phyloP scores from a whole-genome alignment of 2,329 filamentous ascomycete species.

The Penicillium nordicum region DNA sequence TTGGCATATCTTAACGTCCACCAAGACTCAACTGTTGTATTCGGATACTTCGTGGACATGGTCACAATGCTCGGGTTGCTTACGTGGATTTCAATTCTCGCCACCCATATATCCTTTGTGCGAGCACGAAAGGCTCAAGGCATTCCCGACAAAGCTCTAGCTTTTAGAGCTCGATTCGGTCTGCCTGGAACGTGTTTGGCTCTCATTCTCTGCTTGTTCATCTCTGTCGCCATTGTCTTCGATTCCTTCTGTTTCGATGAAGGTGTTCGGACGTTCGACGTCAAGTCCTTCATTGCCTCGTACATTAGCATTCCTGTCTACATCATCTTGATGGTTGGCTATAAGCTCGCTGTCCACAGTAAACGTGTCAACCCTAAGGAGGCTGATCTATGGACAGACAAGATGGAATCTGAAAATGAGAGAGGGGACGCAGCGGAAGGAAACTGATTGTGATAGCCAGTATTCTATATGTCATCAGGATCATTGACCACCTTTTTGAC shows the following conservation, averaged over 20 bases:
- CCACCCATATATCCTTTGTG: conserved; percentile 65
- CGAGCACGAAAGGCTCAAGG: conserved; percentile 59
- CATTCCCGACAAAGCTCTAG: conserved; percentile 53
- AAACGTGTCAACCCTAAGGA: conserved; percentile 54
- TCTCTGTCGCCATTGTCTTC: conserved; percentile 78
- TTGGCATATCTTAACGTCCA: conserved; percentile 65
- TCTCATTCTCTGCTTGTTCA: conserved; percentile 65
- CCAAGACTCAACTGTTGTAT: conserved; percentile 55
- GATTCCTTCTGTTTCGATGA: conserved; percentile 56
- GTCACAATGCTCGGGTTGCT: conserved; percentile 64
- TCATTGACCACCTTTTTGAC: background rate
- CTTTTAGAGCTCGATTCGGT: conserved; percentile 68
- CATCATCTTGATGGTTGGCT: conserved; percentile 63
- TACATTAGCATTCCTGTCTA: conserved; percentile 75
- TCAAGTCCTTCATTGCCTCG: conserved; percentile 70
- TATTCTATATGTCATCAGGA: background rate
- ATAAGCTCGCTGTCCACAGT: conserved; percentile 57
- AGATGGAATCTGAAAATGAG: background rate
- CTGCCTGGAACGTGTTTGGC: conserved; percentile 64
- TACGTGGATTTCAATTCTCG: conserved; percentile 65
- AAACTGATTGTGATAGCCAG: background rate
- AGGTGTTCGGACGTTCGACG: conserved; percentile 57
- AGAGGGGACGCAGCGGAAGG: background rate
- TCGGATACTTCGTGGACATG: conserved; percentile 63
- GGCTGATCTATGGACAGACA: conserved; percentile 60